A percentile compares a stretch with the other conserved stretches of the same genome.
These are phyloP conservation scores for Paraurostyla sp. DNA, from an alignment of 73 alveolate species.

Conservation along the genomic window DNA sequence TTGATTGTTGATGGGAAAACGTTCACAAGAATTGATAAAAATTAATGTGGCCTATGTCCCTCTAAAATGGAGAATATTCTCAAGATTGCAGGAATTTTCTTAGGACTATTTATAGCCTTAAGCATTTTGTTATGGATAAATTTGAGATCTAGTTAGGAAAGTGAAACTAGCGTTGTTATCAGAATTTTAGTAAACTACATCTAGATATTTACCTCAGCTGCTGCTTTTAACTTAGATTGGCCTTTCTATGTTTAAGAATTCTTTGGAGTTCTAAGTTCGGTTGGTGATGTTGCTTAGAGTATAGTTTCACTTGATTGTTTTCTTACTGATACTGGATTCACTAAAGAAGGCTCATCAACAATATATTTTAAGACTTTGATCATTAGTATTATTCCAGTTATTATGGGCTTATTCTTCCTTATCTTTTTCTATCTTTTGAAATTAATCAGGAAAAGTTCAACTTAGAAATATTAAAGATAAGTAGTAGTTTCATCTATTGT, in stretches of 20 bases:
- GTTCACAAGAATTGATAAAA: not conserved
- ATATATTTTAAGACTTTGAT: not conserved
- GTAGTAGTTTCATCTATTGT: constrained; percentile 8
- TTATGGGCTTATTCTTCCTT: not conserved
- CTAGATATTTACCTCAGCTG: not conserved
- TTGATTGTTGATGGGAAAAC: not conserved
- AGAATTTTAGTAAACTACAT: not conserved
- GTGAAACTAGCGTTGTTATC: not conserved
- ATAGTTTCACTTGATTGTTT: constrained; percentile 9
- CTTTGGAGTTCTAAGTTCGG: not conserved
- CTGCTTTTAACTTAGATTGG: constrained; percentile 19
- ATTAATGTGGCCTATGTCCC: constrained; percentile 26
- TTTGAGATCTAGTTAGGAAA: not conserved
- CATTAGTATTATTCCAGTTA: not conserved
- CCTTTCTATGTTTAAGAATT: not conserved
- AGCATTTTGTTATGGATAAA: not conserved
- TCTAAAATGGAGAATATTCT: not conserved
- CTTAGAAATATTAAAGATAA: not conserved
- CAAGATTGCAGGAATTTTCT: not conserved
- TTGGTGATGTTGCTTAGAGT: not conserved
- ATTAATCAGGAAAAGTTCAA: not conserved
- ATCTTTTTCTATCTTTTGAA: not conserved
- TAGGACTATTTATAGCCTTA: not conserved
- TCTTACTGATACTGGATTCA: not conserved
- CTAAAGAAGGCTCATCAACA: not conserved